Evolutionary conservation across 1,284 basidiomycete genomes (phyloP), one percentile per base, ranked within the genome.

Genomic region (Somion occarium): DNA sequence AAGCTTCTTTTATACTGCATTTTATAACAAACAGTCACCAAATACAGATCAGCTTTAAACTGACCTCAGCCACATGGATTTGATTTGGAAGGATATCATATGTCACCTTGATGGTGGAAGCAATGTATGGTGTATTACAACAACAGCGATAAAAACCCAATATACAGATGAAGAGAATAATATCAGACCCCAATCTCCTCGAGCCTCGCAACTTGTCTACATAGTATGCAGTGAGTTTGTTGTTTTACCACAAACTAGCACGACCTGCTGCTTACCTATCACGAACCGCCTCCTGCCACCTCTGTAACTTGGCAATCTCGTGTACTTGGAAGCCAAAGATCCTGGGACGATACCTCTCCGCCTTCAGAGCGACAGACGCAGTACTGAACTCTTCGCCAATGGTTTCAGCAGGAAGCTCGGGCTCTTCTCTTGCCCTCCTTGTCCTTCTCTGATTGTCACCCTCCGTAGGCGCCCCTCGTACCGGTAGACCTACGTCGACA

Each of bases 251-350:
- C 15, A 34, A 22, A 9, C 13, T 34, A 7, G 15, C 30, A 7
- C 15, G 30, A 34, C 15, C 15, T 15, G 30, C 7, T 1, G 65
- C 83, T 62, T 59, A 88, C 91, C 80, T 79, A 68, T 96, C 92
- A 53, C 93, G 73, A 26, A 87, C 79, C 5, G 90, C 92, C 69
- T 92, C 90, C 67, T 96, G 91, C 94, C 95, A 98, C 64, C 93
- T 75, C 65, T 91, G 87, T 59, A 95, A 70, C 68, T 88, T 93
- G n/a, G 94, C 93, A 59, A 85, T 85, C 73, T 97, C 94, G 64
- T 96, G 83, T 30, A 96, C 76, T 69, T 92, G 90, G 78, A 98
- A 98, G 0, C 94, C 94, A 68, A 97, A 98, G 53, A 97, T 94
- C 64, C 85, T 83, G 30, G 94, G 93, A 51, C 89, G 76, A 67